phyloP scores from a whole-genome alignment of 1,139 yeast species.

The Meyerozyma smithsonii region DNA sequence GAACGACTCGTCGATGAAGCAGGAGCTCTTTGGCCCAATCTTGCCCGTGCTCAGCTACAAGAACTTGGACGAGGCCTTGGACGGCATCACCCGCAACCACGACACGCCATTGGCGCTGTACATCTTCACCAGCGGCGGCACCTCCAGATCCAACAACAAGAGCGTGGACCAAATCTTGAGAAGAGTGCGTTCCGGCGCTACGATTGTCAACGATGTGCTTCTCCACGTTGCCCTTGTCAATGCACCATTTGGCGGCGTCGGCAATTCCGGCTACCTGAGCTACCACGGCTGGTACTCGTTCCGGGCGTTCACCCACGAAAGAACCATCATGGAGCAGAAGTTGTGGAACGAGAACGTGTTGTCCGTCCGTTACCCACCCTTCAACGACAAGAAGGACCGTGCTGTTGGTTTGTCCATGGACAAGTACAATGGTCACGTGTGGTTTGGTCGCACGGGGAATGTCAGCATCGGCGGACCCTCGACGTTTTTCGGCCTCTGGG shows the following conservation, averaged over 20 bases:
- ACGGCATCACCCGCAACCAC: conserved; percentile 44
- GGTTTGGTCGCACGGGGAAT: conserved; percentile 35
- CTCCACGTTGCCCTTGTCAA: conserved; percentile 67
- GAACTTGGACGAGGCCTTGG: conserved; percentile 45
- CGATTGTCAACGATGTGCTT: conserved; percentile 66
- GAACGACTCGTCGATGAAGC: conserved; percentile 68
- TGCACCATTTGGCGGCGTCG: conserved; percentile 92
- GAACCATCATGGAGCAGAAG: conserved; percentile 67
- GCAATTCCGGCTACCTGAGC: conserved; percentile 73
- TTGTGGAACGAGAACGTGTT: conserved; percentile 59
- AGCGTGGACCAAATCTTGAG: conserved; percentile 51
- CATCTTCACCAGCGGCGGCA: conserved; percentile 52
- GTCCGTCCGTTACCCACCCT: conserved; percentile 69
- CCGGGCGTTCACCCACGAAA: conserved; percentile 69
- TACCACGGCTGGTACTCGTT: conserved; percentile 80
- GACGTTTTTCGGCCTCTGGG: conserved; percentile 28
- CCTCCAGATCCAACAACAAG: conserved; percentile 30
- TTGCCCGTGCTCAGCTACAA: conserved; percentile 65
- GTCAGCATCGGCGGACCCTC: conserved; percentile 35
- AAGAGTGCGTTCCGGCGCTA: conserved; percentile 69
- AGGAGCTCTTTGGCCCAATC: conserved; percentile 83
- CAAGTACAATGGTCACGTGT: conserved; percentile 26
- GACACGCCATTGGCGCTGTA: conserved; percentile 91
- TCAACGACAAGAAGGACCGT: conserved; percentile 28
- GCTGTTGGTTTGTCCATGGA: conserved; percentile 23